Evolutionary conservation across 1,284 basidiomycete genomes (phyloP).

Genomic region (Schizophyllum commune): DNA sequence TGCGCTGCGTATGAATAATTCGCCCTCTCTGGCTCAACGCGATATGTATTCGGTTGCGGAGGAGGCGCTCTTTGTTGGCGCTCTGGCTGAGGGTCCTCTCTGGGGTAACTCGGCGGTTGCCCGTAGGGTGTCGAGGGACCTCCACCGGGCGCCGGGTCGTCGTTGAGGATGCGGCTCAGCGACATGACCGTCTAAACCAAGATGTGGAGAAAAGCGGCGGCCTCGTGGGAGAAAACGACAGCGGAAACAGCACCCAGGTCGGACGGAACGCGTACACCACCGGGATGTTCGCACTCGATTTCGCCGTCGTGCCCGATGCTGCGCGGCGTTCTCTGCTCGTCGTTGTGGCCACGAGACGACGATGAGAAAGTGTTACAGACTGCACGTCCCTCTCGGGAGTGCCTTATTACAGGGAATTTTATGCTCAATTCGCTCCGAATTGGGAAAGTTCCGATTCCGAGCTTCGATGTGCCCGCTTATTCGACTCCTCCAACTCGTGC

Average conservation of each 20-base stretch:
- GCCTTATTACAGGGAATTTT: not conserved
- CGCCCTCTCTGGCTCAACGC: constrained; percentile 2
- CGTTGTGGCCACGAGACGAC: not conserved
- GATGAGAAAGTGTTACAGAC: not conserved
- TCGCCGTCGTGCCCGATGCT: not conserved
- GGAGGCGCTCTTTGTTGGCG: constrained; percentile 10
- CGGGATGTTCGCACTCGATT: not conserved
- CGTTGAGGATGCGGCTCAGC: constrained; percentile 67
- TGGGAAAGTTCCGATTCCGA: constrained; percentile 7
- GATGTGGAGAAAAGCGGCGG: constrained; percentile 1
- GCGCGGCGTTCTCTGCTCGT: not conserved
- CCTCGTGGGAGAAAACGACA: constrained; percentile 11
- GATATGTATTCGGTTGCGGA: constrained; percentile 5
- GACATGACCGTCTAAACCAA: constrained; percentile 41
- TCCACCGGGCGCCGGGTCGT: constrained; percentile 40
- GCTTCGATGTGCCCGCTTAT: constrained; percentile 2
- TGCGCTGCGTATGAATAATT: constrained; percentile 4
- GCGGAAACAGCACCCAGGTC: not conserved
- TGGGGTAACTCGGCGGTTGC: not conserved
- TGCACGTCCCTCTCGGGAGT: not conserved
- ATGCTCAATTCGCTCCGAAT: not conserved
- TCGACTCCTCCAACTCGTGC: constrained; percentile 5
- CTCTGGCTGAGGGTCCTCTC: not conserved
- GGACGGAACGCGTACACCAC: no score
- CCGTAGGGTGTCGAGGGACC: constrained; percentile 17